Base-by-base conservation (phyloP, 1,284 basidiomycete genomes). In the Cerrena zonata region DNA sequence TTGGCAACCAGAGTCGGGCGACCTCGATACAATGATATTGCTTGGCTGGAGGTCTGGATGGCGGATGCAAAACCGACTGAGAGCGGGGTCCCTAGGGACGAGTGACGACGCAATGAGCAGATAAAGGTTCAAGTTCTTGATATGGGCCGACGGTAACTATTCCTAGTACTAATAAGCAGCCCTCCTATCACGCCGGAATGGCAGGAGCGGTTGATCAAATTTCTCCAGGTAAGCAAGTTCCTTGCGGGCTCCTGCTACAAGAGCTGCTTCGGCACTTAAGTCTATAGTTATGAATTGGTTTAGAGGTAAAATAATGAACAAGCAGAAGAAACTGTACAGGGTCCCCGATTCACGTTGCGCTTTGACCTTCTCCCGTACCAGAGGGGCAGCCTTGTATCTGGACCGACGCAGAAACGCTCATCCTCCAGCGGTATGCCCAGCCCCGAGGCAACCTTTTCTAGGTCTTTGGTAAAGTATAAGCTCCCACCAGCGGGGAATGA, bases 401-500 rank as follows among this genome's bases (percentile, higher is more conserved):
- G 75, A 57, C 76, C 75, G 37, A 79, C 53, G 58, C 72, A 77
- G 69, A 78, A 78, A 42, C 62, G 66, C 63, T 67, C 55, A 64
- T 69, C 69, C 42, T 71, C 52, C 10, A 70, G 63, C 50, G 67
- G 61, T 52, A 73, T 67, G 54, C 58, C 67, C 49, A 56, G n/a
- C 48, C 57, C 58, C 51, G 64, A 62, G 11, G 64, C 56, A 30
- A 68, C 57, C 54, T 70, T 69, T 62, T 72, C 59, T 60, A 74
- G 45, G 61, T 79, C 75, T 3, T 69, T 13, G 7, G 69, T 43
- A 53, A 69, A 79, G 65, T 79, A 79, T 2, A 78, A 65, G 65
- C 76, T 78, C 66, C 76, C 72, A 40, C 76, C 73, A 65, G 73
- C 75, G 13, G 74, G 76, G 53, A 80, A 78, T 57, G 69, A 2